Base-by-base conservation (phyloP, 306 rosid species). In the Comarum palustre region DNA sequence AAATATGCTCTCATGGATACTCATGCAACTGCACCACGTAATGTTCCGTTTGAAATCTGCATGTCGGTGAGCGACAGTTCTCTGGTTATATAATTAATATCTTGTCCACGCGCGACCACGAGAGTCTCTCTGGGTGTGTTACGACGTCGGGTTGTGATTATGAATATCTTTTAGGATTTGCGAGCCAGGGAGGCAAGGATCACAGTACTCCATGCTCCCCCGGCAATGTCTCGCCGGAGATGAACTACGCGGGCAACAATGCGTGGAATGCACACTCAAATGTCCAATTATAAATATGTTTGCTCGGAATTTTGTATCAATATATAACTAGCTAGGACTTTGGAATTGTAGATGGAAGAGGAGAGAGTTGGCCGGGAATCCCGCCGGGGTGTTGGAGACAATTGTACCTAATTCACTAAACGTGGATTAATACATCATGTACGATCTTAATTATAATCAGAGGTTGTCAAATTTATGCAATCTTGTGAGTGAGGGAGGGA, bases 311-410 rank as follows among this genome's bases (percentile, higher is more conserved):
- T 71, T 20, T 12, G 48, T 20, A 16, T 27, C 52, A 38, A 38
- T 71, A 55, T 24, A 24, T 20, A n/a, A 36, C 5, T 19, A 38
- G 41, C 5, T 19, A 38, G 41, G 59, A 8, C 9, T 7, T 59
- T 59, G 39, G 66, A 60, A 17, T 31, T 5, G 63, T n/a, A 13
- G 65, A 59, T 16, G 5, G 34, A 24, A 34, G 15, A 32, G 51
- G 31, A 79, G 85, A 36, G 58, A 39, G 38, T 32, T 32, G 68
- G 51, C 80, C 89, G 87, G 80, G 91, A 87, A 80, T 87, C 89
- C 38, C 84, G 91, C 69, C 67, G 36, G 25, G 25, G 80, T 74
- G 86, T 83, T 78, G 77, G 68, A 71, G 29, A n/a, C 48, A 29
- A 54, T 10, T 29, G 52, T 78, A 69, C 75, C 54, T 15, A 45